Evolutionary conservation across 129 eudicot genomes (phyloP).

Genomic region (Cynara cardunculus): DNA sequence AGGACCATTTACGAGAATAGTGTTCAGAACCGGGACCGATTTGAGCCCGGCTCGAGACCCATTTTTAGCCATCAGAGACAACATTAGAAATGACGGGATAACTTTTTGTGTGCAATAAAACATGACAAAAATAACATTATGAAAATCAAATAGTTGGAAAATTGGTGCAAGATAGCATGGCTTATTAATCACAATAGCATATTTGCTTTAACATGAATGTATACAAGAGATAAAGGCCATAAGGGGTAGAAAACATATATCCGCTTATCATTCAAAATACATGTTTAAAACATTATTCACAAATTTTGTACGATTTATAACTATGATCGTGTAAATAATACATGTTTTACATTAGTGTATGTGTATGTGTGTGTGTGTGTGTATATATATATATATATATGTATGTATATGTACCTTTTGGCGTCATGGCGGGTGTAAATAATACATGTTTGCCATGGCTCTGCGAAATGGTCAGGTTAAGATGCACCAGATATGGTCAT

Average conservation of each 20-base stretch:
- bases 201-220: too few relatives aligned
- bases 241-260: too few relatives aligned
- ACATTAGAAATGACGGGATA: background rate
- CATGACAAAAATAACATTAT: background rate
- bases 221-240: too few relatives aligned
- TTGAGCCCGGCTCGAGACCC: too few relatives aligned
- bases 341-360: background rate
- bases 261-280: background rate
- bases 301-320: background rate
- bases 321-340: background rate
- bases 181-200: too few relatives aligned
- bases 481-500: background rate
- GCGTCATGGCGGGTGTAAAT: constrained; percentile 4
- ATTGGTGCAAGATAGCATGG: too few relatives aligned
- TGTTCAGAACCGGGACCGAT: too few relatives aligned
- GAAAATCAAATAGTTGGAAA: background rate
- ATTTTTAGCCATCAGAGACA: too few relatives aligned
- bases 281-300: background rate
- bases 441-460: background rate
- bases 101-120: background rate
- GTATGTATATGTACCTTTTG: background rate
- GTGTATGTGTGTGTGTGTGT: background rate
- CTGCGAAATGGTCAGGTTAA: background rate
- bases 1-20: too few relatives aligned
- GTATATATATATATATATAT: too few relatives aligned